Conservation (phyloP, 106 monocot species). For the Triglochin maritima region DNA sequence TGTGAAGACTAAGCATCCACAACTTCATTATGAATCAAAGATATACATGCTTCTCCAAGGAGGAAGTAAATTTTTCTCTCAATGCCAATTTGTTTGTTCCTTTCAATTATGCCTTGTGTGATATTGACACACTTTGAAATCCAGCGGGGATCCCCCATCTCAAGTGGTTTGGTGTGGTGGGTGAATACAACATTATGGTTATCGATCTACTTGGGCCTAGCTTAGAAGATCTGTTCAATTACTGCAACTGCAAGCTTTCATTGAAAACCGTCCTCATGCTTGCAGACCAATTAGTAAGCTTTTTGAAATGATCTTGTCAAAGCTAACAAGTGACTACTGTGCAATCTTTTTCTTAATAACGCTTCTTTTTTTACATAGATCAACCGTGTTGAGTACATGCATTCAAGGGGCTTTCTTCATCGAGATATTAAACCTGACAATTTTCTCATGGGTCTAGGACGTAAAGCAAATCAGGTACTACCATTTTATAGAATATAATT, state of each 20-base stretch:
- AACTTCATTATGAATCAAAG: constrained; percentile 57
- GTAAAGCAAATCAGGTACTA: constrained; percentile 71
- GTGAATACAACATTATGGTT: constrained; percentile 70
- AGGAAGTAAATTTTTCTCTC: constrained; percentile 52
- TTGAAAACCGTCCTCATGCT: constrained; percentile 29
- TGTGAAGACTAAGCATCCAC: constrained; percentile 39
- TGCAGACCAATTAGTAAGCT: constrained; percentile 43
- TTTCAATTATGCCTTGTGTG: not conserved
- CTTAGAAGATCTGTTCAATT: constrained; percentile 71
- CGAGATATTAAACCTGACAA: constrained; percentile 91
- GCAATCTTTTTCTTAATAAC: not conserved
- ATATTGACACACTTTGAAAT: constrained; percentile 11
- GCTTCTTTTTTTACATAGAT: constrained; percentile 31
- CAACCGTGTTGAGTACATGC: constrained; percentile 75
- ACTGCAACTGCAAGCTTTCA: constrained; percentile 47
- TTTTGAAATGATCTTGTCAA: not conserved
- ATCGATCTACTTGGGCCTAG: constrained; percentile 84
- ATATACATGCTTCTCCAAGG: constrained; percentile 84
- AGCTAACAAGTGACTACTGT: not conserved
- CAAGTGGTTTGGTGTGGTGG: constrained; percentile 71
- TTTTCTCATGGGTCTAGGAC: constrained; percentile 84
- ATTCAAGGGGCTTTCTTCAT: constrained; percentile 82
- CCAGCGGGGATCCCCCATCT: constrained; percentile 56
- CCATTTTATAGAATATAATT: not conserved
- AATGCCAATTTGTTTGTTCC: not conserved